Base-by-base conservation (phyloP, 352 stramenopile genomes). In the Pythium aquatile region DNA sequence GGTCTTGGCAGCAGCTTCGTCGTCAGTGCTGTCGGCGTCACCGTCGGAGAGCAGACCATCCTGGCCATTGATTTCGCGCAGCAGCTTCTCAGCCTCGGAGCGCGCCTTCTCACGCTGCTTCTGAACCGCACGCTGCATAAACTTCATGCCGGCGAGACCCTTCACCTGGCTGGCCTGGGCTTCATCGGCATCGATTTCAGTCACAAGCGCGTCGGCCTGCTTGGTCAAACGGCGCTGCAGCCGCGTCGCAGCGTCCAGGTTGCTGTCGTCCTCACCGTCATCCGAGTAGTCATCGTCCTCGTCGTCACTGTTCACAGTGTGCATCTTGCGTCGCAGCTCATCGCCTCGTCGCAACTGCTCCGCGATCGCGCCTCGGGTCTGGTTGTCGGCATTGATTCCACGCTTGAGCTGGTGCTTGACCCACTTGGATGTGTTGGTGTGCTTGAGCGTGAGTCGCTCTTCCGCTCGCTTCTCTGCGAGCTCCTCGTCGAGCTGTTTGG, bases 391-490 rank as follows among this genome's bases (percentile, higher is more conserved):
- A 55, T 88, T 87, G 17, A 96, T 91, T 17, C 96, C 96, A 29
- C 95, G 79, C 66, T 94, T 88, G 20, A 99, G 81, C 59, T 98
- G 90, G 65, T 97, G 90, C 69, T 97, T 97, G 35, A 98, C 94
- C 96, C 96, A 99, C 83, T 97, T 97, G 70, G 83, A 96, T n/a
- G 96, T 99, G 81, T 99, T 99, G 55, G 97, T 98, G 74, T 99
- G 97, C 66, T 97, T 96, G 55, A 99, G 81, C 44, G 91, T 99
- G 74, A 99, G 98, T n/a, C 97, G 86, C 74, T 99, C 96, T 70
- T 98, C 91, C 17, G 97, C 98, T 32, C 96, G 83, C 69, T 98
- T 96, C 68, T 93, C 93, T 4, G 87, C 81, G 6, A 95, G 74
- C 58, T 97, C 82, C 9, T 93, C 83, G 51, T 98, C 84, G 33